Evolutionary conservation across 441 rosid genomes (phyloP).

Genomic region (Oxalis stricta): DNA sequence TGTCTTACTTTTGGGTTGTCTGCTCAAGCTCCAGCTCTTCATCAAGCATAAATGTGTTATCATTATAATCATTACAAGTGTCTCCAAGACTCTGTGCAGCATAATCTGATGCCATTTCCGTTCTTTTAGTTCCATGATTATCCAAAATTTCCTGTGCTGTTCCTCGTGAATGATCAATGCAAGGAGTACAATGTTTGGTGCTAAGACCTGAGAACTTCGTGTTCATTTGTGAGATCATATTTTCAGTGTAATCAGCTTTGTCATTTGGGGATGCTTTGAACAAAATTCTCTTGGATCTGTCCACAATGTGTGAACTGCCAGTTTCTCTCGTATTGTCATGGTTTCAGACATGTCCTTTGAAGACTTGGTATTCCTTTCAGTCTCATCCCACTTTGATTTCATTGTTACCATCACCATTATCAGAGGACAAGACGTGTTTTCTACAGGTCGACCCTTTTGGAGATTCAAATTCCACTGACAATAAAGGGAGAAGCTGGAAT

Average conservation of each 20-base stretch:
- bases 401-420: conserved; percentile 10
- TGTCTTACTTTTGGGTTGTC: conserved; percentile 36
- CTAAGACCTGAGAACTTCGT: conserved; percentile 15
- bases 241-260: conserved; percentile 7
- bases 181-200: conserved; percentile 6
- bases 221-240: conserved; percentile 10
- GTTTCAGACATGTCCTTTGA: too few species aligned
- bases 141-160: conserved; percentile 20
- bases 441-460: conserved; percentile 24
- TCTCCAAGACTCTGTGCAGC: conserved; percentile 25
- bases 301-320: too few species aligned
- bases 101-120: conserved; percentile 14
- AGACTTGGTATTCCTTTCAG: conserved; percentile 14
- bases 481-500: conserved; percentile 20
- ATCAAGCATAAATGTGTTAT: conserved; percentile 78
- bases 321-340: too few species aligned
- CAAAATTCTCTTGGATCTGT: too few species aligned
- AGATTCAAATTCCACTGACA: conserved; percentile 18
- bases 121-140: conserved; percentile 12
- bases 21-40: conserved; percentile 92
- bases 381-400: conserved; percentile 13
- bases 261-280: too few species aligned
- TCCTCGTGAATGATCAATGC: conserved; percentile 15
- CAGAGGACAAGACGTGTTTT: conserved; percentile 15
- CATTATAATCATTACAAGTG: conserved; percentile 54